A percentile compares a stretch with the other conserved stretches of the same genome.
Evolutionary conservation across 148 eudicot genomes (phyloP).

Genomic region (Rhododendron simsii): DNA sequence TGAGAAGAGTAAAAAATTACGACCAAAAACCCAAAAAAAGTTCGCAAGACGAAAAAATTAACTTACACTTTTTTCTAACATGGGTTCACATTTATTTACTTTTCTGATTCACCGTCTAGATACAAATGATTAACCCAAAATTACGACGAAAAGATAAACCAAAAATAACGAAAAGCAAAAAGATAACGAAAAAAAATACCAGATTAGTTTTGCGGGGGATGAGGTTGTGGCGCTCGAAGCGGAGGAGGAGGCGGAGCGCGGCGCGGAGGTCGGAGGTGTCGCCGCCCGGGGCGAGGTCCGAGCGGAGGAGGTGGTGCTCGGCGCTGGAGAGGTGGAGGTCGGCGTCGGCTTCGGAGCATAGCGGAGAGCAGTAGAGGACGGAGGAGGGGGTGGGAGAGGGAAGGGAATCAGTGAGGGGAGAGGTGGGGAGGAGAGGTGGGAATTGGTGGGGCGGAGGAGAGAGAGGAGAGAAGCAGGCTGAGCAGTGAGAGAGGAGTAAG

Average conservation of each 20-base stretch:
- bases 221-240: constrained; percentile 12
- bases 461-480: constrained; percentile 36
- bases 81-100: no score
- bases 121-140: neutral
- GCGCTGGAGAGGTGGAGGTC: constrained; percentile 43
- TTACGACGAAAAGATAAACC: no score
- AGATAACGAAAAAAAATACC: neutral
- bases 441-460: constrained; percentile 19
- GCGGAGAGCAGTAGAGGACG: constrained; percentile 38
- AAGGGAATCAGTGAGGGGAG: neutral
- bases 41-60: no score
- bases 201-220: neutral
- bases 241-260: constrained; percentile 58
- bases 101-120: no score
- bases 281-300: constrained; percentile 12
- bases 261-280: constrained; percentile 60
- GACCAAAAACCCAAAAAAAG: neutral
- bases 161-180: no score
- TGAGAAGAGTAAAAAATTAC: no score
- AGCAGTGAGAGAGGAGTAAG: constrained; percentile 35
- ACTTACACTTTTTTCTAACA: neutral
- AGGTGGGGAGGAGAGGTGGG: constrained; percentile 23
- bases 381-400: neutral
- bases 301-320: constrained; percentile 41
- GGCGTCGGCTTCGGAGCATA: constrained; percentile 32